Evolutionary conservation across 2,329 filamentous ascomycete genomes (phyloP), one percentile per base, ranked within the genome.

Genomic region (Penicillium vulpinum): DNA sequence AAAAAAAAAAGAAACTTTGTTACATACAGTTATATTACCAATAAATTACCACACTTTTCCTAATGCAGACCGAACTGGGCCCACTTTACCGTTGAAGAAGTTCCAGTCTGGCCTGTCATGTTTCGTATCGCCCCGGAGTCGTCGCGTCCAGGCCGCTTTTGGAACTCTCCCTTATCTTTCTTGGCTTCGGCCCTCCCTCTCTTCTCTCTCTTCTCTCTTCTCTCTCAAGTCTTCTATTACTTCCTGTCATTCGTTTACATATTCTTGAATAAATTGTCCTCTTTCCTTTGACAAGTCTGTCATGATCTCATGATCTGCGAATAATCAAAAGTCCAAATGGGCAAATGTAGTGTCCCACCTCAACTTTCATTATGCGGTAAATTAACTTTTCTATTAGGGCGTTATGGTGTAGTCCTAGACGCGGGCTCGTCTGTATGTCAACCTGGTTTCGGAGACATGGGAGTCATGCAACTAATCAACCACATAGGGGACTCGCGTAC

Each of bases 321-420:
- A 61, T 65, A 65, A 59, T 57, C 50, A 31, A 52, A 47, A 60
- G 64, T 70, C 68, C 69, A 73, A 66, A 77, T 77, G 75, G 74
- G 73, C 68, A 76, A 76, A 73, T 77, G 75, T 77, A 71, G n/a
- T 40, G 67, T 33, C 45, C 35, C 36, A 29, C 35, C 31, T 50
- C 24, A 28, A 35, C 39, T 35, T 18, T 18, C 31, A 9, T 56
- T 15, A 51, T 51, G 22, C 39, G 21, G 16, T 4, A 33, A 22
- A 39, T 47, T 54, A 28, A 55, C 48, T 48, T 38, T 40, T 31
- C 44, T 21, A 40, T 28, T 54, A 84, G 82, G 82, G 81, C 80
- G 81, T 79, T 97, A 95, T 82, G 94, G 92, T 73, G 90, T 97
- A 68, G 92, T 99, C 72, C 85, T 99, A 70, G 94, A 99, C 83